Base-by-base conservation (phyloP, 768 basidiomycete species). In the Kwoniella bestiolae region DNA sequence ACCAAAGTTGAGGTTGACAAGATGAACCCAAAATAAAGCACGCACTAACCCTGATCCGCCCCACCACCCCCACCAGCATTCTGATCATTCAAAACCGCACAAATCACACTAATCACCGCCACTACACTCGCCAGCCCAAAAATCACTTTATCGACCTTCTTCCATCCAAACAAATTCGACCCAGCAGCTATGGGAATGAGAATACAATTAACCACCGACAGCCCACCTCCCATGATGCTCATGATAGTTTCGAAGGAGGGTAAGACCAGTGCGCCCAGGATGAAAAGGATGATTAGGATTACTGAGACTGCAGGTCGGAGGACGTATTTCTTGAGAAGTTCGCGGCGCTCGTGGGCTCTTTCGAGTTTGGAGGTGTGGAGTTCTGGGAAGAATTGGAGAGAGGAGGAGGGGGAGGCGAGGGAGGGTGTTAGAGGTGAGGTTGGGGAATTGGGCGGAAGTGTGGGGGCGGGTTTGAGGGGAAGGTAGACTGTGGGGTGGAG, bases 401-500 rank as follows among this genome's bases (percentile, higher is more conserved):
- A 32, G 7, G 63, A 65, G 23, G 63, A 41, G 47, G 47, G 23
- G 0, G 63, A 66, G 26, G 60, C 38, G n/a, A 47, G 12, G 58
- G 52, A 4, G 29, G 55, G 46, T 5, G 62, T 56, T 5, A 63
- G 28, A 4, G 46, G n/a, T 45, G 57, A 47, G 14, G 44, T 29
- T 34, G 63, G 51, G 12, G 65, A 32, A 12, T 56, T 26, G 21
- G 71, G 62, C 9, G 57, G 5, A 55, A 50, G 26, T 0, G 61
- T 46, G 9, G 56, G 21, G 65, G 61, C 45, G 63, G 55, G 45
- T 66, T 63, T 59, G 62, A 57, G 46, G 26, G 77, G 70, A 29
- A 78, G 67, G 50, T 72, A 66, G 28, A 73, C 47, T 6, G 77
- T 75, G 11, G 77, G 72, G 45, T 76, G 74, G 3, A 78, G 69